A percentile compares a stretch with the other conserved stretches of the same genome.
These are phyloP conservation scores for Vitis amurensis DNA, from an alignment of 164 flowering plant species.

Conservation along the genomic window DNA sequence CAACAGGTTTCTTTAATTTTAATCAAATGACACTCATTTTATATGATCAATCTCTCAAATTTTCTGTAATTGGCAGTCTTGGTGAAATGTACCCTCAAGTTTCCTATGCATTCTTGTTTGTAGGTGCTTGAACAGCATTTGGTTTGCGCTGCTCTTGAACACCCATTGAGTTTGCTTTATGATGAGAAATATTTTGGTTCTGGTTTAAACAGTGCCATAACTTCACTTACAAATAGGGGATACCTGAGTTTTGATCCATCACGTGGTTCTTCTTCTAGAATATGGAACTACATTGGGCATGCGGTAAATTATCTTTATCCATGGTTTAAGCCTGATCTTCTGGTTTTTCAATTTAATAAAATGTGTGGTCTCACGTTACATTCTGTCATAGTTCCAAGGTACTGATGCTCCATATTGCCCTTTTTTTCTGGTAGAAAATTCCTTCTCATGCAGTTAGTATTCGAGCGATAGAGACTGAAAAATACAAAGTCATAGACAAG, in stretches of 20 bases:
- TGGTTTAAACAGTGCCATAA: slow-evolving; percentile 46
- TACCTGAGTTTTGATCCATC: slow-evolving; percentile 49
- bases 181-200: slow-evolving; percentile 88
- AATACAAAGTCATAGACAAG: slow-evolving; percentile 66
- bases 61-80: neutral
- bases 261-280: slow-evolving; percentile 42
- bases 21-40: neutral
- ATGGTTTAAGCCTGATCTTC: neutral
- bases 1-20: slow-evolving; percentile 51
- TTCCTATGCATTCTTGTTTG: slow-evolving; percentile 10
- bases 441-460: slow-evolving; percentile 70
- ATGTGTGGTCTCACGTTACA: neutral
- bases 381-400: neutral
- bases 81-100: neutral
- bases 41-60: neutral
- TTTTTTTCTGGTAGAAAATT: slow-evolving; percentile 45
- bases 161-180: slow-evolving; percentile 64
- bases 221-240: slow-evolving; percentile 56
- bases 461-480: slow-evolving; percentile 79
- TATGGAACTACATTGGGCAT: slow-evolving; percentile 85
- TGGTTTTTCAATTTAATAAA: neutral
- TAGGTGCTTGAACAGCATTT: slow-evolving; percentile 91
- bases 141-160: slow-evolving; percentile 83
- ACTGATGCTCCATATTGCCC: neutral
- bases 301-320: slow-evolving; percentile 49